These are phyloP conservation scores for Pneumocystis wakefieldiae DNA, from an alignment of 1,139 yeast species.

Conservation along the genomic window DNA sequence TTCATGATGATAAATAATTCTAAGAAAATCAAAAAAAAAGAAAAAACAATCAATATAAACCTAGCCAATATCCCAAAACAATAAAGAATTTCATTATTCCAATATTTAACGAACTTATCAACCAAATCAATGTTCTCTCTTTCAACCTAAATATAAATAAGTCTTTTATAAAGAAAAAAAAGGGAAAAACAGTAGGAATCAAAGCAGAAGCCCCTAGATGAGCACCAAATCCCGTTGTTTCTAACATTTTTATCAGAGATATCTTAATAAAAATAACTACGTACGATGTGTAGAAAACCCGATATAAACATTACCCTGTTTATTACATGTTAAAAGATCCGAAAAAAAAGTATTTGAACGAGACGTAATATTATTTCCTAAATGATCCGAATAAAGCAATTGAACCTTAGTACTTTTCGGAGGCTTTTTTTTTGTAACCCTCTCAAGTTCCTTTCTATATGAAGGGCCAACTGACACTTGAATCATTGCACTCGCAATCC, in stretches of 20 bases:
- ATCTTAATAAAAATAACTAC: neutral
- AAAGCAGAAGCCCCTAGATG: slow-evolving; percentile 29
- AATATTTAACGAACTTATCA: slow-evolving; percentile 27
- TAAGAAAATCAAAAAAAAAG: neutral
- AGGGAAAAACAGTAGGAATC: slow-evolving; percentile 24
- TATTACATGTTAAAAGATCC: slow-evolving; percentile 16
- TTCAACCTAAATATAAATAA: slow-evolving; percentile 20
- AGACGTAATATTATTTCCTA: slow-evolving; percentile 22
- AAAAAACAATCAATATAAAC: slow-evolving; percentile 20
- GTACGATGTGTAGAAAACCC: slow-evolving; percentile 30
- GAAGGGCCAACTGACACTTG: slow-evolving; percentile 13
- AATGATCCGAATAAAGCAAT: slow-evolving; percentile 21
- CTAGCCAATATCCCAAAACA: slow-evolving; percentile 28
- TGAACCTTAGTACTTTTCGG: slow-evolving; percentile 26
- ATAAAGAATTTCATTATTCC: slow-evolving; percentile 29
- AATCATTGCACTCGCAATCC: slow-evolving; percentile 5
- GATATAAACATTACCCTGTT: slow-evolving; percentile 22
- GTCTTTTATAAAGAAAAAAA: neutral
- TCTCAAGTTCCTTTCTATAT: slow-evolving; percentile 25
- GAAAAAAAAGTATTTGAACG: slow-evolving; percentile 26
- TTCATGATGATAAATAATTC: neutral
- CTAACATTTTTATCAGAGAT: neutral
- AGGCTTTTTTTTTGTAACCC: slow-evolving; percentile 30
- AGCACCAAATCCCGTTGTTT: slow-evolving; percentile 27
- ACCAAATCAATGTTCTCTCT: slow-evolving; percentile 32